These are phyloP conservation scores for Aspergillus ochraceus DNA, from an alignment of 2,329 filamentous ascomycete species.

Conservation along the genomic window DNA sequence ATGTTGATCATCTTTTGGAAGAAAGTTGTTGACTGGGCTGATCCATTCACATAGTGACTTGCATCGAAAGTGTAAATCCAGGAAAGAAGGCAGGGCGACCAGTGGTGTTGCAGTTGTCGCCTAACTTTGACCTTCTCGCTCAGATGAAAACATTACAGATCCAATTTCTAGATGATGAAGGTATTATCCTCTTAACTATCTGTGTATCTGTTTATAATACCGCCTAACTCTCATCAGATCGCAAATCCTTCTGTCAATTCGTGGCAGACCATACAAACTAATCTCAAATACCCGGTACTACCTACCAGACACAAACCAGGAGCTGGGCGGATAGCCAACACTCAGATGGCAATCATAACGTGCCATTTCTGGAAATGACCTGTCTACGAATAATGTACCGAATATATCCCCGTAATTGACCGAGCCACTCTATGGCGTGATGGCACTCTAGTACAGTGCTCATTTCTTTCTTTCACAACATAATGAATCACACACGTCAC, in stretches of 20 bases:
- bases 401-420: not conserved
- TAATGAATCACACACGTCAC: not conserved
- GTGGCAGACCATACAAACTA: slow-evolving; percentile 20
- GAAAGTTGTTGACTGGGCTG: not conserved
- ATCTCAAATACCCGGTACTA: not conserved
- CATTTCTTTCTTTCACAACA: not conserved
- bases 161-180: slow-evolving; percentile 40
- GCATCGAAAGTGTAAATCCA: slow-evolving; percentile 38
- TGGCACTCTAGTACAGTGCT: not conserved
- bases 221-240: slow-evolving; percentile 24
- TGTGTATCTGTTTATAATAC: not conserved
- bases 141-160: slow-evolving; percentile 41
- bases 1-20: not conserved
- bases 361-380: not conserved
- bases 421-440: not conserved
- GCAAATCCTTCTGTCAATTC: slow-evolving; percentile 32
- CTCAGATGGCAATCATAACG: not conserved
- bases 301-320: not conserved
- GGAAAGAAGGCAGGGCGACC: slow-evolving; percentile 41
- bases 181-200: slow-evolving; percentile 23
- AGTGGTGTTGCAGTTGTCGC: slow-evolving; percentile 36
- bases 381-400: not conserved
- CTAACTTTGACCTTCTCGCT: slow-evolving; percentile 43
- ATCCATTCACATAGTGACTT: slow-evolving; percentile 31
- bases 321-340: not conserved